Evolutionary conservation across 805 yeast species (phyloP), one percentile per base, ranked within the genome.

Genomic region (Candida silvicultrix): DNA sequence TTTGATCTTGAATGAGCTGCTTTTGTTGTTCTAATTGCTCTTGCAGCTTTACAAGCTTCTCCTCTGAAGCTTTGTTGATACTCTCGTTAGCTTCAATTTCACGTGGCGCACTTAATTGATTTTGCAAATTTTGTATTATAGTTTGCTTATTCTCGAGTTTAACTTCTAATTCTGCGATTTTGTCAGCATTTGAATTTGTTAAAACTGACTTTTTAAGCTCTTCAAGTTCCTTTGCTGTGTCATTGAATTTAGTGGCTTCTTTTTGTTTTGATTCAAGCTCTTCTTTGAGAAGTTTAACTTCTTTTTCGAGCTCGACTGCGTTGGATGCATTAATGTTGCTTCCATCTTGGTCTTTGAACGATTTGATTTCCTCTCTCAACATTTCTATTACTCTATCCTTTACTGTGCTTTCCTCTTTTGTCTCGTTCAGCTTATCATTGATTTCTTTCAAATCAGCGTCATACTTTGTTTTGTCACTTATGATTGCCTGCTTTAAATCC

Each of bases 401-500:
- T 3, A 29, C 25, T 2, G 38, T 36, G 7, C 36, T 2, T 4
- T 14, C 18, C 8, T 31, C 38, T 2, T 16, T 19, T 14, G 28
- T 36, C 10, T 37, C 23, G 2, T 41, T 41, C 3, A 37, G 12
- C 23, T 28, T 31, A 11, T 16, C 20, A 16, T 41, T 29, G 9
- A 19, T 15, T 14, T 42, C 28, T 18, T 35, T 25, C 20, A 45
- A 2, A 16, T 42, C 19, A 2, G 32, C 6, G 21, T 16, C 49
- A 49, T 38, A 39, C 35, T 39, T 44, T 11, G 41, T 42, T 22
- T 29, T 42, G 16, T 44, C 49, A 15, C 22, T 14, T 5, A 47
- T 48, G 7, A 56, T 52, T 10, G 62, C 57, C 41, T 53, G 55
- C 39, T 59, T 66, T 44, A 64, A 41, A 3, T 63, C 59, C 25